phyloP scores from a whole-genome alignment of 305 asterid species.

The Andrographis paniculata region DNA sequence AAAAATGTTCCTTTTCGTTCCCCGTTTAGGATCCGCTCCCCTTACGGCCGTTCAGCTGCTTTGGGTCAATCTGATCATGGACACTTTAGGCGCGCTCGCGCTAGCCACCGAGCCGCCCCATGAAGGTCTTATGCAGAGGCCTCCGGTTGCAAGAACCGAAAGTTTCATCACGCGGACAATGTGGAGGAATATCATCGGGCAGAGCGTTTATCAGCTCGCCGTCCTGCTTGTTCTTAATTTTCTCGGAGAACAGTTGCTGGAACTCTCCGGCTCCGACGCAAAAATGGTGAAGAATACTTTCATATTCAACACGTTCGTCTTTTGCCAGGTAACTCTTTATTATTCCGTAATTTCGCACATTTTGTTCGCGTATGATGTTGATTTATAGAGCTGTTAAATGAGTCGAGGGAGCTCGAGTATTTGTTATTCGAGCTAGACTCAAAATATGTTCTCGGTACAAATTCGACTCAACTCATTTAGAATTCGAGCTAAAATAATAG shows the following conservation, averaged over 20 bases:
- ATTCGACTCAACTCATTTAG: too few species aligned
- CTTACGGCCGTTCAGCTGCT: conserved; percentile 96
- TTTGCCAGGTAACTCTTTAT: conserved; percentile 72
- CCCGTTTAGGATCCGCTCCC: conserved; percentile 78
- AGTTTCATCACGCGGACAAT: conserved; percentile 73
- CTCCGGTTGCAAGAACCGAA: conserved; percentile 59
- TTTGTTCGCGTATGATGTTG: too few species aligned
- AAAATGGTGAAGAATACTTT: conserved; percentile 63
- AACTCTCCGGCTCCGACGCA: conserved; percentile 58
- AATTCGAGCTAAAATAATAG: too few species aligned
- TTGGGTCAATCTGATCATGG: conserved; percentile 99
- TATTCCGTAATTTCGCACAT: too few species aligned
- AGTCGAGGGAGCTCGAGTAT: too few species aligned
- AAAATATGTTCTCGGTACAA: too few species aligned
- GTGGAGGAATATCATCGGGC: conserved; percentile 96
- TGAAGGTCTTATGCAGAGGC: conserved; percentile 84
- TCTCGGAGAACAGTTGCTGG: conserved; percentile 52
- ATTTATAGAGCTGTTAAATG: too few species aligned
- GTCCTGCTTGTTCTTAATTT: conserved; percentile 68
- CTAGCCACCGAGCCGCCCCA: conserved; percentile 96
- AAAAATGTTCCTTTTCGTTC: neutral
- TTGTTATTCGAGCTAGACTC: too few species aligned
- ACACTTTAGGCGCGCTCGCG: conserved; percentile 95
- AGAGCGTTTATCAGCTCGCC: conserved; percentile 73
- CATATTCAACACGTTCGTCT: conserved; percentile 92